Conservation (phyloP, 305 asterid species). For the Rubia occidens region DNA sequence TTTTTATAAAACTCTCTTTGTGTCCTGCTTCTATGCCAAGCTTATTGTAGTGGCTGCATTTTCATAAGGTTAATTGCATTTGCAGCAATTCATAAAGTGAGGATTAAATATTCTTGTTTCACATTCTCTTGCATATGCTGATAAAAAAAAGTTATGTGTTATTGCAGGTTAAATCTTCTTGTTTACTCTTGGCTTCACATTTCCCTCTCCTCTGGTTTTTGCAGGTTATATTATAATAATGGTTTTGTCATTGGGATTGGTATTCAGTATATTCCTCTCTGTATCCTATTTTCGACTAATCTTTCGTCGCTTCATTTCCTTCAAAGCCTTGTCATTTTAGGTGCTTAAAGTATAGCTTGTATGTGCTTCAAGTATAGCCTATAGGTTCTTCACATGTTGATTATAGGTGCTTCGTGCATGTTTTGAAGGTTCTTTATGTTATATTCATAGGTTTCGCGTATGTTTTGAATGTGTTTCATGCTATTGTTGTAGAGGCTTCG, state of each 20-base stretch:
- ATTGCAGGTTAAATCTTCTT: too few species aligned
- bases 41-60: background rate
- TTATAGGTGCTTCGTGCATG: too few species aligned
- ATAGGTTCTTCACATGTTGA: too few species aligned
- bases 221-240: conserved; percentile 44
- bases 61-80: conserved; percentile 18
- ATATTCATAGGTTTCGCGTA: too few species aligned
- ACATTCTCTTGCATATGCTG: conserved; percentile 18
- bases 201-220: conserved; percentile 35
- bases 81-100: conserved; percentile 11
- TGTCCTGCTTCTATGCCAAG: conserved; percentile 29
- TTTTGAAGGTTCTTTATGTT: too few species aligned
- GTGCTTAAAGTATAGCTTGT: conserved; percentile 16
- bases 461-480: too few species aligned
- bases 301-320: conserved; percentile 48
- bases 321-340: conserved; percentile 39
- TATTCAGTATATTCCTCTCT: conserved; percentile 41
- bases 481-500: too few species aligned
- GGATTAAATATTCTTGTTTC: conserved; percentile 9
- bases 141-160: conserved; percentile 33
- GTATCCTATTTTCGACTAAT: conserved; percentile 58
- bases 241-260: conserved; percentile 37
- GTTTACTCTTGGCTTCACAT: conserved; percentile 59
- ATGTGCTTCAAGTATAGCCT: too few species aligned
- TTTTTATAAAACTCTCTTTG: conserved; percentile 20